Base-by-base conservation (phyloP, 2,329 filamentous ascomycete genomes). In the Botrytis sinoallii region DNA sequence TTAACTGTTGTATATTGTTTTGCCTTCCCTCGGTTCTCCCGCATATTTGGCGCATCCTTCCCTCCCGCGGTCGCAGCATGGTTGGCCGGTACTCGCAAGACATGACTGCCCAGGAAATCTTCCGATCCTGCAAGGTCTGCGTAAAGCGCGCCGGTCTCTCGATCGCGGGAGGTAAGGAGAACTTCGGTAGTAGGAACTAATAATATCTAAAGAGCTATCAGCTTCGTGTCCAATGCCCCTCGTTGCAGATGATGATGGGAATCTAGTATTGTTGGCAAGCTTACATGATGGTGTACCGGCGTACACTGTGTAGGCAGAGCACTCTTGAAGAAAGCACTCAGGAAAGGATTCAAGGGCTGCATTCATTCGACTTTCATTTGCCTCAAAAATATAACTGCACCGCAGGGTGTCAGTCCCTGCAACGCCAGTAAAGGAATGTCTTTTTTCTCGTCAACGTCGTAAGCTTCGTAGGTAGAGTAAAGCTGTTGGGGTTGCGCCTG, bases 241-340 rank as follows among this genome's bases (percentile, higher is more conserved):
- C 59, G 35, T 72, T 57, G 60, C 35, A n/a, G 42, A 80, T 44
- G 60, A 35, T 38, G 46, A 80, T n/a, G 9, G 66, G 32, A 12
- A 22, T 29, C 38, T 52, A 32, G 38, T 32, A n/a, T 44, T 67
- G 38, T 72, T 35, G 29, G 22, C 46, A 66, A 73, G 75, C 84
- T 79, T 85, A 91, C 89, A 86, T 98, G 93, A 83, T 97, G 93
- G 83, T 96, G 92, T 77, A 94, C 89, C 72, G 96, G 95, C 76
- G 91, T 90, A 87, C 96, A 98, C 90, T 98, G 95, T 80, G 92
- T 87, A 79, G 93, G 92, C 82, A 98, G 89, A 83, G 93, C 91
- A 89, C 94, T 98, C 87, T 94, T 94, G 89, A 98, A 98, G 90
- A 99, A 98, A 88, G 95, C 94, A 87, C 93, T 92, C 84, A 99